Percentiles rank a stretch among this genome's conserved stretches.
phyloP scores from a whole-genome alignment of 306 rosid genomes.

The Lathyrus sativus region DNA sequence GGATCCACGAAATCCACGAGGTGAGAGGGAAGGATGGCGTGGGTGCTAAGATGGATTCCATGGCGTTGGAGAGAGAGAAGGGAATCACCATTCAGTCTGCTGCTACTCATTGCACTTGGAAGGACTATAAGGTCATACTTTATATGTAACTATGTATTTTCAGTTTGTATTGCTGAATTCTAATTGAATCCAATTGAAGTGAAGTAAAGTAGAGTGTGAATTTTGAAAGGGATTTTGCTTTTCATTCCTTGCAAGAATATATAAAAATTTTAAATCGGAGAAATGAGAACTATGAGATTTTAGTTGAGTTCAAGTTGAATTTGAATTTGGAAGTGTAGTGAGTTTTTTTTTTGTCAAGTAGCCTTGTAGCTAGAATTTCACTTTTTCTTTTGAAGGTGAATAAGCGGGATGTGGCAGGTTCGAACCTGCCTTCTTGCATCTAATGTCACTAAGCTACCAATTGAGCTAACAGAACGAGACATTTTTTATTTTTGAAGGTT shows the following conservation, averaged over 20 bases:
- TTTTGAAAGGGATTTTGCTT: slow-evolving; percentile 5
- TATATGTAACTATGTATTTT: not conserved
- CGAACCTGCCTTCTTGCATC: too few species aligned
- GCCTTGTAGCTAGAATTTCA: too few species aligned
- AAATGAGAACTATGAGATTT: slow-evolving; percentile 6
- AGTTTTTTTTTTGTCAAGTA: too few species aligned
- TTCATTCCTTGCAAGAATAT: not conserved
- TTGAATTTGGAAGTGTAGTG: not conserved
- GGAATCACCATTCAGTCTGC: slow-evolving; percentile 96
- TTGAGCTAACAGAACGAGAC: too few species aligned
- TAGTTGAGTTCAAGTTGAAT: slow-evolving; percentile 1
- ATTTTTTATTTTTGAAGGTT: too few species aligned
- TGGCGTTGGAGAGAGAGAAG: slow-evolving; percentile 96
- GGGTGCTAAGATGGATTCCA: slow-evolving; percentile 98
- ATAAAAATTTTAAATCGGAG: not conserved
- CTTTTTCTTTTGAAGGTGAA: too few species aligned
- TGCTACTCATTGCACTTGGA: slow-evolving; percentile 93
- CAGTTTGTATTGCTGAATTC: not conserved
- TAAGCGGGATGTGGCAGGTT: too few species aligned
- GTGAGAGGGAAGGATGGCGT: slow-evolving; percentile 94
- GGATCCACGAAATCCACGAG: slow-evolving; percentile 95
- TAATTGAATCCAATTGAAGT: slow-evolving; percentile 10
- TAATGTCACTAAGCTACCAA: too few species aligned
- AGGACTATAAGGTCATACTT: slow-evolving; percentile 47
- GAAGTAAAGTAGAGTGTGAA: slow-evolving; percentile 2